These are phyloP conservation scores for Fraxinus albicans DNA, from an alignment of 305 asterid genomes.

Conservation along the genomic window DNA sequence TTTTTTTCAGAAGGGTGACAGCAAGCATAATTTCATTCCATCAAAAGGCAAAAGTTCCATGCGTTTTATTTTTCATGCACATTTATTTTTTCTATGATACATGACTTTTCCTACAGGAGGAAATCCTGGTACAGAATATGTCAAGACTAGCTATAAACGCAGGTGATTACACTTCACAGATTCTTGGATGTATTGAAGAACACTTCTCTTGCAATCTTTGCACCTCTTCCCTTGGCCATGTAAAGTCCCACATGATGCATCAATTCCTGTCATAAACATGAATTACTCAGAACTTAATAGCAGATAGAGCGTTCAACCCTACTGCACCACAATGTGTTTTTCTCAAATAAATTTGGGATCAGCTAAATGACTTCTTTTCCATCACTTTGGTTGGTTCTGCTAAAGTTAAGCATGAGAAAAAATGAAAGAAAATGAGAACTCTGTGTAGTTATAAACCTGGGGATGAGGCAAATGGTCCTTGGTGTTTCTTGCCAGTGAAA, in stretches of 20 bases:
- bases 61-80: not conserved
- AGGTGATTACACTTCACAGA: constrained; percentile 1
- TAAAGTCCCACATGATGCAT: constrained; percentile 72
- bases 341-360: not conserved
- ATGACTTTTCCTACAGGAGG: not conserved
- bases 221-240: constrained; percentile 71
- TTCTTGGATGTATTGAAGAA: constrained; percentile 22
- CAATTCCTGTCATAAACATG: constrained; percentile 43
- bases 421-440: not conserved
- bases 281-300: not conserved
- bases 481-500: constrained; percentile 37
- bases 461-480: constrained; percentile 54
- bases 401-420: not conserved
- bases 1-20: not conserved
- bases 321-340: not conserved
- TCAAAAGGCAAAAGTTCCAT: not conserved
- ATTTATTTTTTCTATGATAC: not conserved
- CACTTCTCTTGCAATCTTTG: constrained; percentile 52
- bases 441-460: constrained; percentile 34
- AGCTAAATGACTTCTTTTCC: not conserved
- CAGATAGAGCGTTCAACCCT: not conserved
- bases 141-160: not conserved
- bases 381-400: not conserved
- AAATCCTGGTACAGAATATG: not conserved
- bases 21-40: not conserved